phyloP scores from a whole-genome alignment of 2,329 filamentous ascomycete species.

The Diaporthe destruens region DNA sequence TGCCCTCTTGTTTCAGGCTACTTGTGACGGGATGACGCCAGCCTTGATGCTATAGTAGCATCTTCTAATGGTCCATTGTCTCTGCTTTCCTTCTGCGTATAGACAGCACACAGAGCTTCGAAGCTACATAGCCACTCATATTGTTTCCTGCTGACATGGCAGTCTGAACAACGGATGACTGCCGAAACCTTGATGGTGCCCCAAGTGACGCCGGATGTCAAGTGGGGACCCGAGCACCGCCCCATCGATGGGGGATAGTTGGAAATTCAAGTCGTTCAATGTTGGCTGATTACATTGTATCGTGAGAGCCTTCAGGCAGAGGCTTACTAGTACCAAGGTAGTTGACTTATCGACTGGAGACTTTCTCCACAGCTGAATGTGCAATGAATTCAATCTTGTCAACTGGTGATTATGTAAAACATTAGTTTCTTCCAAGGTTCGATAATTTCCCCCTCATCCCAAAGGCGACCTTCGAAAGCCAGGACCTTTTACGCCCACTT shows the following conservation, averaged over 20 bases:
- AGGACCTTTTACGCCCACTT: not conserved
- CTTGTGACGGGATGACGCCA: constrained; percentile 7
- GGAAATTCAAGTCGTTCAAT: not conserved
- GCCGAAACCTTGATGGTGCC: not conserved
- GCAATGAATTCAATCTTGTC: not conserved
- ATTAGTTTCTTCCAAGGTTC: not conserved
- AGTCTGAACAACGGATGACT: not conserved
- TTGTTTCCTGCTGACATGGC: not conserved
- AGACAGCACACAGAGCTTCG: not conserved
- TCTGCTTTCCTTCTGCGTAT: not conserved
- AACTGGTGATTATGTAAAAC: not conserved
- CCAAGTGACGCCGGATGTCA: not conserved
- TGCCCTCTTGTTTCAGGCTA: not conserved
- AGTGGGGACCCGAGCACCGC: not conserved
- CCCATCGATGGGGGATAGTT: not conserved
- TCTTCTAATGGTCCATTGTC: not conserved
- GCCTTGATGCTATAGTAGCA: constrained; percentile 14
- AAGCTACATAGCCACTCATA: not conserved
- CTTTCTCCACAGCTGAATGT: not conserved
- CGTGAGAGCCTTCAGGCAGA: not conserved
- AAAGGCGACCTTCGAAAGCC: not conserved
- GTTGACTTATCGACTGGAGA: not conserved
- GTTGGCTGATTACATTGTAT: not conserved
- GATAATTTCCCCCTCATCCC: not conserved
- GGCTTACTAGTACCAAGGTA: no score